Base-by-base conservation (phyloP, 306 rosid genomes). In the Cicer arietinum region DNA sequence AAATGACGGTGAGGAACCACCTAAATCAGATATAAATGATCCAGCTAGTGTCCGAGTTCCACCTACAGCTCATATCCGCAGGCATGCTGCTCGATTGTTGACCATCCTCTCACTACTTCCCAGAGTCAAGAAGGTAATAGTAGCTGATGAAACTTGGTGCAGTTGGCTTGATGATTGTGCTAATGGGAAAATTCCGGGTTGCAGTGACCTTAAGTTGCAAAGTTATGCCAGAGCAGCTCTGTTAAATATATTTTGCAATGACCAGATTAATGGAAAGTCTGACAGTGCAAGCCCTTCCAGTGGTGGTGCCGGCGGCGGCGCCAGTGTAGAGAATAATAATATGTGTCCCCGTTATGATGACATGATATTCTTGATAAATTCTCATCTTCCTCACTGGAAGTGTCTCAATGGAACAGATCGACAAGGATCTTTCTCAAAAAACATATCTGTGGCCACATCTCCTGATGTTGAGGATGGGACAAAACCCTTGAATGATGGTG, bases 151-250 rank as follows among this genome's bases (percentile, higher is more conserved):
- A 81, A 75, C 78, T 60, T 89, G 93, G 92, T 87, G 92, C 71
- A 81, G 81, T 30, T 94, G 98, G 98, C 98, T 94, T 69, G 96
- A 90, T 79, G 88, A 83, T 73, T 91, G 98, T 86, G 98, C 97
- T 73, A 81, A 85, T 72, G 98, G 98, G 71, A 85, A 77, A 80
- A 89, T 89, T 72, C 82, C 93, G 6, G 98, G 98, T 69, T 94
- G 98, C 90, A 88, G 52, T 82, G 98, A 94, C 81, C 95, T 72
- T 66, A 94, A 94, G 85, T 69, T 79, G 14, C 96, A 84, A 84
- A 94, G 98, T 73, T 94, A 90, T 86, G 95, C 98, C 70, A 88
- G 98, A 81, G 90, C 93, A 71, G 74, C 90, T 2, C 89, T 94
- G 17, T 57, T 89, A 73, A 90, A 94, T 81, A 68, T 94, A 80